Evolutionary conservation across 805 yeast species (phyloP), one percentile per base, ranked within the genome.

Genomic region (Candida nonsorbophila): DNA sequence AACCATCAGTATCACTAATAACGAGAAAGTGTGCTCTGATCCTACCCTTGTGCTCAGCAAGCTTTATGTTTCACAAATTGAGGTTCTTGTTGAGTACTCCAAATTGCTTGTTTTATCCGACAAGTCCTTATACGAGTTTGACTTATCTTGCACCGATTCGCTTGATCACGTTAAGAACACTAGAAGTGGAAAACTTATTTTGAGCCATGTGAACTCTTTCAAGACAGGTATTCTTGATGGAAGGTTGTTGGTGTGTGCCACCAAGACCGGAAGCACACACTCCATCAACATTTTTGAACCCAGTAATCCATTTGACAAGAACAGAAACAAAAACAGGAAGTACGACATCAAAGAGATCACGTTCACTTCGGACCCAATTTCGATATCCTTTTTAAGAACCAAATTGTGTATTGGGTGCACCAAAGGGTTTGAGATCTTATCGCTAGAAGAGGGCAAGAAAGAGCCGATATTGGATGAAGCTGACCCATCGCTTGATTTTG

Each of bases 401-500:
- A 84, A 82, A 47, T 62, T 92, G 38, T 90, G 97, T 64, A 83
- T 92, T 40, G 98, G 98, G 15, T 92, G 98, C 48, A 80, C 95
- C 16, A 85, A 82, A 53, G 98, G 98, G 0, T 92, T 92, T 63
- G 97, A 92, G 60, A 86, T 92, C 47, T 87, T 92, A 20, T 82
- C 94, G 11, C 66, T 88, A 24, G 84, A 82, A 36, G 84, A 82
- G 30, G 81, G 84, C 35, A 84, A 79, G 36, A 86, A 84, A 56
- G 97, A 92, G 57, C 78, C 92, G 7, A 72, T 92, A 29, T 66
- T 92, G 45, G 97, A 92, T 59, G 96, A 95, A n/a, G 98, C 97
- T 1, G 98, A 92, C 50, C 94, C 97, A 0, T 86, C 97, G 12
- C 67, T 92, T 30, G 98, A 92, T 49, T 92, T 92, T 63, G 97